Conservation (phyloP, 148 eudicot genomes). For the Fagopyrum tataricum region DNA sequence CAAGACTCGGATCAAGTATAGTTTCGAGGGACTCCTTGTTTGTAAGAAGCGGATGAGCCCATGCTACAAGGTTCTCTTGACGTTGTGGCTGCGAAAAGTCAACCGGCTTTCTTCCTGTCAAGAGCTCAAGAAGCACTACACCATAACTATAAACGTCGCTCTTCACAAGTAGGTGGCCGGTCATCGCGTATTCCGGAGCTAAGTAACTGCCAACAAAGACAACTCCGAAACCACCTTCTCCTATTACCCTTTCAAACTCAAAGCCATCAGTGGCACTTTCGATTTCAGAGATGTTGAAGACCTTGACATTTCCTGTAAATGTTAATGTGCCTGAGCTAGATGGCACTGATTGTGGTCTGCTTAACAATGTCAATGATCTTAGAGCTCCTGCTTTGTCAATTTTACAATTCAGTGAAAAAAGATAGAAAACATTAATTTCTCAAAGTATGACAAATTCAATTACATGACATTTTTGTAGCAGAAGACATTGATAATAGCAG, state of each 20-base stretch:
- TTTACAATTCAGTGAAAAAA: no score
- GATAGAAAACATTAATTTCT: no score
- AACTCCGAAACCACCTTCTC: slow-evolving; percentile 98
- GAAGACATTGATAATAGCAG: no score
- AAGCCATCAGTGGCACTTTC: slow-evolving; percentile 68
- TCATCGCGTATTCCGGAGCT: slow-evolving; percentile 97
- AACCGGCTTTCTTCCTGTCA: slow-evolving; percentile 90
- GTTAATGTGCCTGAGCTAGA: no score
- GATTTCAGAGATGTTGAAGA: slow-evolving; percentile 56
- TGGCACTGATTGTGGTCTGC: no score
- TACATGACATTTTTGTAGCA: no score
- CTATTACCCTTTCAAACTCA: slow-evolving; percentile 47
- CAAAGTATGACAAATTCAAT: no score
- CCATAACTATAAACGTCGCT: slow-evolving; percentile 98
- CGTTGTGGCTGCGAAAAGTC: slow-evolving; percentile 83
- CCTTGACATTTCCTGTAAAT: slow-evolving; percentile 63
- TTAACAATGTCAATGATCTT: no score
- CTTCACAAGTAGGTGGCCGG: slow-evolving; percentile 88
- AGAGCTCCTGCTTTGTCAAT: no score
- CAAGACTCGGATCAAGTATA: slow-evolving; percentile 48
- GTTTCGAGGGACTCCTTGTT: slow-evolving; percentile 46
- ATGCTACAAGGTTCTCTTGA: slow-evolving; percentile 80
- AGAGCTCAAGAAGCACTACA: slow-evolving; percentile 95
- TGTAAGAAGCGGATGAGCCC: slow-evolving; percentile 84
- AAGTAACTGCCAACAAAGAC: slow-evolving; percentile 45